A percentile compares a stretch with the other conserved stretches of the same genome.
phyloP scores from a whole-genome alignment of 768 basidiomycete genomes.

The Kwoniella sp. region DNA sequence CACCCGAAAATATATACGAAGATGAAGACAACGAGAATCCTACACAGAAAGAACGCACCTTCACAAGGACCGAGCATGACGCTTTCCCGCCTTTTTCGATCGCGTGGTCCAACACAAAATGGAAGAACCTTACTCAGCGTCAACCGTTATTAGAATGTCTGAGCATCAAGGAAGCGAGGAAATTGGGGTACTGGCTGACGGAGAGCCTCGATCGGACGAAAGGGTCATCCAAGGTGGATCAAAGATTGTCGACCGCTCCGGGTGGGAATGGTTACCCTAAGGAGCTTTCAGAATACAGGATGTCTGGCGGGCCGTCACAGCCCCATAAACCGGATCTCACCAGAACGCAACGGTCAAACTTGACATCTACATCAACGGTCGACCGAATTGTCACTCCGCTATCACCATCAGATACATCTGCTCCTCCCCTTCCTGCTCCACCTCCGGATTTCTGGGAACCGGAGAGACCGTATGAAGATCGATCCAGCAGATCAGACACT shows the following conservation, averaged over 20 bases:
- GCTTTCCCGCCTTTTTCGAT: constrained; percentile 31
- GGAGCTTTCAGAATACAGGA: background rate
- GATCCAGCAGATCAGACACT: constrained; percentile 23
- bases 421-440: background rate
- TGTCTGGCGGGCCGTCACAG: background rate
- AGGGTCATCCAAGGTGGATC: constrained; percentile 4
- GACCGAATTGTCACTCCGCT: background rate
- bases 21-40: constrained; percentile 22
- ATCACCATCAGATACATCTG: background rate
- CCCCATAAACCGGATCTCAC: background rate
- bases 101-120: constrained; percentile 44
- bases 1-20: constrained; percentile 25
- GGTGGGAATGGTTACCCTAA: background rate
- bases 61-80: constrained; percentile 26
- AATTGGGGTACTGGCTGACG: constrained; percentile 47
- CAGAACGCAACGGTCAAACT: too few species aligned
- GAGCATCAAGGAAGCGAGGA: constrained; percentile 33
- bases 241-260: background rate
- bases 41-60: constrained; percentile 23
- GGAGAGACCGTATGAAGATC: constrained; percentile 42
- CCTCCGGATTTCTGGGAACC: constrained; percentile 47
- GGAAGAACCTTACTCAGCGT: constrained; percentile 33
- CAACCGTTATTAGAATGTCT: constrained; percentile 42
- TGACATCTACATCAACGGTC: background rate
- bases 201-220: constrained; percentile 27